Conservation (phyloP, 148 eudicot genomes). For the Agrostemma githago region DNA sequence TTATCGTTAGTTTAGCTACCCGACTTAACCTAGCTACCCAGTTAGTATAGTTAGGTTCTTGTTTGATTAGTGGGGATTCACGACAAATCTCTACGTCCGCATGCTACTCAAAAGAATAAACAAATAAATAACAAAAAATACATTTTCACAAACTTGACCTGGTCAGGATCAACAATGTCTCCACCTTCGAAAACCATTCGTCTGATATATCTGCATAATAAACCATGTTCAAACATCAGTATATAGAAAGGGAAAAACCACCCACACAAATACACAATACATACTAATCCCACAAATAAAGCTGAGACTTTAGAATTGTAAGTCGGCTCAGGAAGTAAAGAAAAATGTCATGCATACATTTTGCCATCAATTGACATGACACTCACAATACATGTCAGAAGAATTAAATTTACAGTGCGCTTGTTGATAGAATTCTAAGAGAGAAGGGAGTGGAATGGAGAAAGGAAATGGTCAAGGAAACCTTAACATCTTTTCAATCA, state of each 20-base stretch:
- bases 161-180: slow-evolving; percentile 84
- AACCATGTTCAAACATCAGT: slow-evolving; percentile 6
- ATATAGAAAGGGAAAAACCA: neutral
- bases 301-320: neutral
- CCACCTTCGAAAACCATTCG: slow-evolving; percentile 86
- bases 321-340: neutral
- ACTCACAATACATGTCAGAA: neutral
- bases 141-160: slow-evolving; percentile 40
- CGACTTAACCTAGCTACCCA: too few species aligned
- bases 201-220: slow-evolving; percentile 49
- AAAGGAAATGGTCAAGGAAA: too few species aligned
- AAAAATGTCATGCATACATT: neutral
- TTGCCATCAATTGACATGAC: neutral
- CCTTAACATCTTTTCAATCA: too few species aligned
- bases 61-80: too few species aligned
- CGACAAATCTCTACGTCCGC: too few species aligned
- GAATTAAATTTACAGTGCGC: neutral
- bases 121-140: neutral
- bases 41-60: too few species aligned
- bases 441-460: too few species aligned
- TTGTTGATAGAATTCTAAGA: too few species aligned
- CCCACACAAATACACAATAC: neutral
- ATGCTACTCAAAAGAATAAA: too few species aligned
- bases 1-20: too few species aligned
- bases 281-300: neutral